Conservation (phyloP, 441 rosid genomes). For the Biscutella laevigata region DNA sequence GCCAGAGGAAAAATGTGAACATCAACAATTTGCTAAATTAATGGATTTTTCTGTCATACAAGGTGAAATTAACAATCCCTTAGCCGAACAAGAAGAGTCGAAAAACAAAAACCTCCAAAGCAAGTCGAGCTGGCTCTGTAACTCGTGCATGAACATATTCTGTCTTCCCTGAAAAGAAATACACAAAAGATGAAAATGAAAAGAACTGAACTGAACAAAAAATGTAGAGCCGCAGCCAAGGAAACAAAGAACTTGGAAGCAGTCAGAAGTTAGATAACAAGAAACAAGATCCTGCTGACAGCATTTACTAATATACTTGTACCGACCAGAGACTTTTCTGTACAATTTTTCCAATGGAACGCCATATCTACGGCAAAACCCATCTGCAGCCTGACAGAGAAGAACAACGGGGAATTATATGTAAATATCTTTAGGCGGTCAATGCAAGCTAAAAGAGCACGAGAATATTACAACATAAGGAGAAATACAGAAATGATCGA, state of each 20-base stretch:
- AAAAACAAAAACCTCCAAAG: slow-evolving; percentile 53
- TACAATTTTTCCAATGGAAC: slow-evolving; percentile 49
- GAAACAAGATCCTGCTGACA: neutral
- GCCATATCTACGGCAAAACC: slow-evolving; percentile 78
- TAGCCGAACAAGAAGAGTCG: slow-evolving; percentile 24
- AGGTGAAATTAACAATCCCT: slow-evolving; percentile 2
- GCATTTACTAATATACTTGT: slow-evolving; percentile 5
- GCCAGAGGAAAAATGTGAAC: slow-evolving; percentile 4
- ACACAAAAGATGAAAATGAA: neutral
- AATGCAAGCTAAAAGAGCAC: neutral
- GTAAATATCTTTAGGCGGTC: neutral
- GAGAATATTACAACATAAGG: slow-evolving; percentile 7
- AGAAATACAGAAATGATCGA: neutral
- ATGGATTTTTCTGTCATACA: slow-evolving; percentile 1
- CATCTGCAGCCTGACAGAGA: slow-evolving; percentile 77
- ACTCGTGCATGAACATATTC: slow-evolving; percentile 65
- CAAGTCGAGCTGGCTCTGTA: slow-evolving; percentile 62
- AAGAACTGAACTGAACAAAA: neutral
- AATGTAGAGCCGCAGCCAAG: slow-evolving; percentile 1
- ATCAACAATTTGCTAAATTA: neutral
- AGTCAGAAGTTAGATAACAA: slow-evolving; percentile 6
- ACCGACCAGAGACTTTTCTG: slow-evolving; percentile 71
- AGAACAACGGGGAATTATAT: slow-evolving; percentile 1
- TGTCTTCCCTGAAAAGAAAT: slow-evolving; percentile 59
- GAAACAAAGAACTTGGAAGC: neutral